Evolutionary conservation across 2,329 filamentous ascomycete species (phyloP).

Genomic region (Alternaria tenuissima): DNA sequence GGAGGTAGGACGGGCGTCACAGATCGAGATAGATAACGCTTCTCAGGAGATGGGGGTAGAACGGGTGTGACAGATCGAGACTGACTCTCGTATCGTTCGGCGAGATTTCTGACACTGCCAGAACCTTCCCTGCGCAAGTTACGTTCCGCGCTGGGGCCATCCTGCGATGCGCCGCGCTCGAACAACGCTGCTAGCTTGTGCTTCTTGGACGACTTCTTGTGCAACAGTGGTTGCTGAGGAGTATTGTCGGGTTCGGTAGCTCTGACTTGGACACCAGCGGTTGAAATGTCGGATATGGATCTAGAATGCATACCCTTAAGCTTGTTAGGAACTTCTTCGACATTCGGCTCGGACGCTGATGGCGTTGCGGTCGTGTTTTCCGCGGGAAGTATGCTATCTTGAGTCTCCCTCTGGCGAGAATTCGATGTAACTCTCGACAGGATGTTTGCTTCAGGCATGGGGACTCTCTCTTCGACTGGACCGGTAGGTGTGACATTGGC

Average conservation of each 20-base stretch:
- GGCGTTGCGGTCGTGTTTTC: slow-evolving; percentile 13
- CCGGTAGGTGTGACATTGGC: neutral
- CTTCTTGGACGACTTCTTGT: slow-evolving; percentile 51
- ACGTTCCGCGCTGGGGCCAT: slow-evolving; percentile 12
- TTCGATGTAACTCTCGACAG: neutral
- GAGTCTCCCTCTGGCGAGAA: neutral
- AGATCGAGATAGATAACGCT: slow-evolving; percentile 27
- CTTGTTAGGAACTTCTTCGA: slow-evolving; percentile 16
- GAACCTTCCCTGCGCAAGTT: slow-evolving; percentile 23
- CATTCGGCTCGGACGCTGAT: slow-evolving; percentile 4
- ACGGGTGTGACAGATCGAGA: slow-evolving; percentile 31
- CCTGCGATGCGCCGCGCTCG: slow-evolving; percentile 35
- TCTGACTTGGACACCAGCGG: neutral
- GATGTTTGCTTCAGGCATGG: neutral
- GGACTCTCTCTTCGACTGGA: neutral
- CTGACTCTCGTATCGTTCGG: slow-evolving; percentile 34
- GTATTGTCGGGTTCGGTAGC: neutral
- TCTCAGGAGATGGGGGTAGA: slow-evolving; percentile 20
- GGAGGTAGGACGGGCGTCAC: slow-evolving; percentile 20
- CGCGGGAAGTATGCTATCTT: neutral
- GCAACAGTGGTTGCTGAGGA: slow-evolving; percentile 28
- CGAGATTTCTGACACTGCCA: slow-evolving; percentile 34
- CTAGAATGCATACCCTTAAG: slow-evolving; percentile 32
- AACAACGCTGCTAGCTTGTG: slow-evolving; percentile 47
- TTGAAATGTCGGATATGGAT: slow-evolving; percentile 13